Conservation (phyloP, 2,329 filamentous ascomycete species). For the Fusarium miscanthi region DNA sequence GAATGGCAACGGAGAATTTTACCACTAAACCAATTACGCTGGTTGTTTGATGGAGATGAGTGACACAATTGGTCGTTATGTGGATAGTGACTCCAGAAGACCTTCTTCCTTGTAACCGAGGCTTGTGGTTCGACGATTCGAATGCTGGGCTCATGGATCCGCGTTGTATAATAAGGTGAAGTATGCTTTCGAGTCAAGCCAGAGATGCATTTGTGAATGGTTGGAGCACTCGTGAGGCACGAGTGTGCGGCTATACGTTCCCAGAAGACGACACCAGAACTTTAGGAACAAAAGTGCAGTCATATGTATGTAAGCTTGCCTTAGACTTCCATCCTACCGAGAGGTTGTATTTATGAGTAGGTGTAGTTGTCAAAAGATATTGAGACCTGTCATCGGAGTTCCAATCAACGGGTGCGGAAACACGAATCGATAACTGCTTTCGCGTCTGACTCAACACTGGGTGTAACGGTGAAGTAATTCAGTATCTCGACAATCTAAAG, state of each 20-base stretch:
- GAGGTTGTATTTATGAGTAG: rapidly evolving
- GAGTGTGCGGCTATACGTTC: too few relatives aligned
- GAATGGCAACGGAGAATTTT: constrained; percentile 40
- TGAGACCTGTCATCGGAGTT: neutral
- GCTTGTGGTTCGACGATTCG: rapidly evolving
- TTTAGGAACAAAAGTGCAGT: neutral
- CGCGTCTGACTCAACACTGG: neutral
- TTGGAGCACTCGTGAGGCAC: neutral
- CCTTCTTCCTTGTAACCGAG: neutral
- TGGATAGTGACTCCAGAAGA: rapidly evolving
- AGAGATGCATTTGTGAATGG: neutral
- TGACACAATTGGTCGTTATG: rapidly evolving
- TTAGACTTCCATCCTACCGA: rapidly evolving
- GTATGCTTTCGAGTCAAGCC: rapidly evolving
- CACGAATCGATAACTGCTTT: neutral
- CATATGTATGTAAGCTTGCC: too few relatives aligned
- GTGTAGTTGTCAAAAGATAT: neutral
- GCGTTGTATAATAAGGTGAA: too few relatives aligned
- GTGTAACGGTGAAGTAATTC: neutral
- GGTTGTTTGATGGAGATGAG: neutral
- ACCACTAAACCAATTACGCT: constrained; percentile 42
- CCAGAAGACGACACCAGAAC: neutral
- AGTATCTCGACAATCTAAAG: rapidly evolving
- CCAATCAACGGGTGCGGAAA: neutral
- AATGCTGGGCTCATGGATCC: too few relatives aligned